Conservation (phyloP, 2,329 filamentous ascomycete species). For the Cytospora schulzeri region DNA sequence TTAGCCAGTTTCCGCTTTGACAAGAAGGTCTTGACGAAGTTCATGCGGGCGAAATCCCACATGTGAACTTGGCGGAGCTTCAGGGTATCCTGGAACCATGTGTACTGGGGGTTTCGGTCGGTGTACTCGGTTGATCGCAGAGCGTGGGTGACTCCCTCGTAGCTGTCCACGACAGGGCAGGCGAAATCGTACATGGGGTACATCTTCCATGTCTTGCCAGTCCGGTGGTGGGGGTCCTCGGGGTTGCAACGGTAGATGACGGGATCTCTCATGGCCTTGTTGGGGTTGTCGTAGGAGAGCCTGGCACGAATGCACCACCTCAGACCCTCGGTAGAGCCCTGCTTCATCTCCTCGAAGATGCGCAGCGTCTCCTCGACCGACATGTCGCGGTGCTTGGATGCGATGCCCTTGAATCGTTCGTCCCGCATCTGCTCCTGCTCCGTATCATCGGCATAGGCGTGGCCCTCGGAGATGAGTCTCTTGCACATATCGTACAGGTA, state of each 20-base stretch:
- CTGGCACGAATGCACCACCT: slow-evolving; percentile 94
- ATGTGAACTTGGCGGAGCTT: slow-evolving; percentile 76
- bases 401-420: slow-evolving; percentile 80
- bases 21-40: slow-evolving; percentile 80
- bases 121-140: slow-evolving; percentile 85
- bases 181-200: slow-evolving; percentile 89
- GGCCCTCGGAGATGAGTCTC: slow-evolving; percentile 80
- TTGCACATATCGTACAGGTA: slow-evolving; percentile 85
- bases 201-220: slow-evolving; percentile 78
- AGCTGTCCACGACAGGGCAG: slow-evolving; percentile 77
- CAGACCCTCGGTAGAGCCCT: slow-evolving; percentile 74
- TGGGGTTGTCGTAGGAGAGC: slow-evolving; percentile 87
- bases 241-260: slow-evolving; percentile 95
- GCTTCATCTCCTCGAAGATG: slow-evolving; percentile 93
- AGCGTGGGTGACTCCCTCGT: slow-evolving; percentile 83
- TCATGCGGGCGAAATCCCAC: slow-evolving; percentile 84
- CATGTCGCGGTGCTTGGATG: slow-evolving; percentile 78
- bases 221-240: slow-evolving; percentile 71
- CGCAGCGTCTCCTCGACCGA: slow-evolving; percentile 80
- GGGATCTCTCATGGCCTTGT: slow-evolving; percentile 94
- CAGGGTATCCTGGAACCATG: slow-evolving; percentile 79
- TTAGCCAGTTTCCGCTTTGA: slow-evolving; percentile 87
- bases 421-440: slow-evolving; percentile 84
- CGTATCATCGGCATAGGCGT: slow-evolving; percentile 94
- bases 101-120: slow-evolving; percentile 82